Base-by-base conservation (phyloP, 441 rosid species). In the Gossypium schwendimanii region DNA sequence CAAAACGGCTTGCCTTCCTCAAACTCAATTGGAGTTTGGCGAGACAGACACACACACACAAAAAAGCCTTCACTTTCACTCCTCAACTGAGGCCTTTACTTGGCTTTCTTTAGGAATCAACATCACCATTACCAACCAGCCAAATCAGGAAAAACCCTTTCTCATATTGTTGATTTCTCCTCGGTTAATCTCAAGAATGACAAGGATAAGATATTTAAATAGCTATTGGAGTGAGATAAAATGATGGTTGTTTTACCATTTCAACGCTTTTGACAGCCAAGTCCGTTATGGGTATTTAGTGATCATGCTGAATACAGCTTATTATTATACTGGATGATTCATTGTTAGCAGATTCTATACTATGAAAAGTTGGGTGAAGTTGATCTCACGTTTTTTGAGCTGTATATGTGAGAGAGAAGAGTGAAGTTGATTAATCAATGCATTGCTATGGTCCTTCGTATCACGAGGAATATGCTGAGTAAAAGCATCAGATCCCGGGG, bases 1-100 rank as follows among this genome's bases (percentile, higher is more conserved):
- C 90, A 66, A 82, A 84, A 69, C 44, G 39, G 63, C 76, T 72
- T 72, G 78, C 81, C 83, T 75, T 64, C 75, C 79, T 67, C 75
- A 64, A 79, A 67, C 69, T 72, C 73, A 33, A 73, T 55, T 73
- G 69, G 41, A 44, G 82, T 80, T 82, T 71, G 90, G 86, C 81
- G 80, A 71, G 28, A 66, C 17, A 10, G 39, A 31, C 21, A 10
- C 4, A 41, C 47, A 41, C 47, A 53, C 41, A 33, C 41, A 33
- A 31, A 4, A 52, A n/a, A 15, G 7, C 14, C 85, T 83, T 85
- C 53, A 49, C 15, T 78, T 63, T 79, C 81, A 83, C 87, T 82
- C 80, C 69, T 80, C 60, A 63, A 17, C 47, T 15, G 7, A 4
- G 6, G 70, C 52, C 49, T 5, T 17, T 12, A 41, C 33, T 72